These are phyloP conservation scores for Fusarium sterilihyphosum DNA, from an alignment of 2,329 filamentous ascomycete species.

Conservation along the genomic window DNA sequence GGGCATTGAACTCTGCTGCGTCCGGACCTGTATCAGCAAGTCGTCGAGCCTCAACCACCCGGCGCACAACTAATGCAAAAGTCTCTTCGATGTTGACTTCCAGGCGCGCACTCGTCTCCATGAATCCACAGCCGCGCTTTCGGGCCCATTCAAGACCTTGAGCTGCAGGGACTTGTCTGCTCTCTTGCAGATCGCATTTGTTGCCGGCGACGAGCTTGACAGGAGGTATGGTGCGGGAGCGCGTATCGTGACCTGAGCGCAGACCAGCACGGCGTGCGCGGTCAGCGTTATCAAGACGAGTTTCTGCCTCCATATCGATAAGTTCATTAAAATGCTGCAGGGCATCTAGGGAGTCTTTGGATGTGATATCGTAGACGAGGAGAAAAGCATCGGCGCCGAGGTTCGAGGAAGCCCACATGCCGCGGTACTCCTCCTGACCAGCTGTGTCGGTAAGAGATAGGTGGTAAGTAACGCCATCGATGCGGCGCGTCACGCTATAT, in stretches of 20 bases:
- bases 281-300: constrained; percentile 69
- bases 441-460: constrained; percentile 84
- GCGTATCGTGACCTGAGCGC: constrained; percentile 46
- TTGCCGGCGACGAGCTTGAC: constrained; percentile 88
- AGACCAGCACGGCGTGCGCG: constrained; percentile 58
- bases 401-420: constrained; percentile 85
- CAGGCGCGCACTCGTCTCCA: constrained; percentile 86
- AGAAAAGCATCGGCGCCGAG: constrained; percentile 84
- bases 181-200: constrained; percentile 82
- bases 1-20: constrained; percentile 57
- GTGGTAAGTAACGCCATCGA: constrained; percentile 84
- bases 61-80: constrained; percentile 75
- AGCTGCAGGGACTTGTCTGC: constrained; percentile 73
- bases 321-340: constrained; percentile 84
- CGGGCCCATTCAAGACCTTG: constrained; percentile 82
- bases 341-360: constrained; percentile 71
- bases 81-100: constrained; percentile 93
- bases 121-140: constrained; percentile 79
- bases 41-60: constrained; percentile 67
- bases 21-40: constrained; percentile 59
- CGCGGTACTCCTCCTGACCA: constrained; percentile 89
- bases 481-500: constrained; percentile 81
- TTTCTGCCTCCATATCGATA: constrained; percentile 84
- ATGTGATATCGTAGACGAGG: constrained; percentile 89
- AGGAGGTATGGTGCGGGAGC: constrained; percentile 69